Evolutionary conservation across 2,329 filamentous ascomycete species (phyloP).

Genomic region (Trichoderma polysporum): DNA sequence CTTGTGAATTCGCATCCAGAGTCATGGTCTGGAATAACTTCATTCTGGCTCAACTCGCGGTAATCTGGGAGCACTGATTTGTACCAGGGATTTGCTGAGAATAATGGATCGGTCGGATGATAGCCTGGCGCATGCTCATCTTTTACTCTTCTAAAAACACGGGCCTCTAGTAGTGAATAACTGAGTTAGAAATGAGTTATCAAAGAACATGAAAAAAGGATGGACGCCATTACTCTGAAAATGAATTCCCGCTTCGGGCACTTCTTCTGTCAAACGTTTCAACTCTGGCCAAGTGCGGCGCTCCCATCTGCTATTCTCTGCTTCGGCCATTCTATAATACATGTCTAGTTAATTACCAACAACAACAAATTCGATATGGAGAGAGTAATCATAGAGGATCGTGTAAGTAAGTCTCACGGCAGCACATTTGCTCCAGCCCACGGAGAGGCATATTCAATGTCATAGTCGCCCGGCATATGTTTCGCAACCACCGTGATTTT

Average conservation of each 20-base stretch:
- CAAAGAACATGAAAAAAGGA: too few relatives aligned
- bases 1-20: constrained; percentile 76
- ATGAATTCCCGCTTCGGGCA: constrained; percentile 77
- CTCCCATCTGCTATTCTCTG: constrained; percentile 55
- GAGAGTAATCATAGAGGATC: not conserved
- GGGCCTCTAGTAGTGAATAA: constrained; percentile 40
- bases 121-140: constrained; percentile 49
- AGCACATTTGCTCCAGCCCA: constrained; percentile 83
- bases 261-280: constrained; percentile 57
- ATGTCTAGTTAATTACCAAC: not conserved
- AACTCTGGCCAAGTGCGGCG: constrained; percentile 64
- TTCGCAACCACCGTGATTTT: constrained; percentile 72
- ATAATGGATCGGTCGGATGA: constrained; percentile 58
- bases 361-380: not conserved
- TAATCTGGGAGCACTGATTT: constrained; percentile 70
- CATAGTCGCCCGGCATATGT: constrained; percentile 92
- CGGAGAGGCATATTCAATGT: constrained; percentile 85
- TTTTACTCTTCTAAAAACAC: constrained; percentile 58
- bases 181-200: not conserved
- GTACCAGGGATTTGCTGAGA: constrained; percentile 70
- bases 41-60: constrained; percentile 55
- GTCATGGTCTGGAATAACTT: constrained; percentile 65
- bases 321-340: constrained; percentile 43
- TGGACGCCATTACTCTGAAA: constrained; percentile 58
- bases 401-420: constrained; percentile 53